A percentile compares a stretch with the other conserved stretches of the same genome.
These are phyloP conservation scores for Liriodendron chinense DNA, from an alignment of 164 flowering plant species.

Conservation along the genomic window DNA sequence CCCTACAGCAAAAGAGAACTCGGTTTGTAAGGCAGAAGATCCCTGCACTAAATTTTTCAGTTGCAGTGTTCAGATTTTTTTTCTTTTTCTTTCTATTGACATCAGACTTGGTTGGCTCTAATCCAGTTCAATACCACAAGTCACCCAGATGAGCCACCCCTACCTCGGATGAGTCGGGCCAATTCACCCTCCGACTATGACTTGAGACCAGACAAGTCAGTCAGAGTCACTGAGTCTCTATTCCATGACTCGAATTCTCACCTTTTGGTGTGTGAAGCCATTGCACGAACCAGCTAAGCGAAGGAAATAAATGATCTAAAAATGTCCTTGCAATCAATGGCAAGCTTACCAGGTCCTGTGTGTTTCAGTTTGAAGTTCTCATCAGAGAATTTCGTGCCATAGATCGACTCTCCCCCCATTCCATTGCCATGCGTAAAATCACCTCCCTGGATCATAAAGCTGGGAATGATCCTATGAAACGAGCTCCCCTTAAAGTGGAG, in stretches of 20 bases:
- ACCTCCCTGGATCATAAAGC: conserved; percentile 98
- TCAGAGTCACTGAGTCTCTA: too few relatives aligned
- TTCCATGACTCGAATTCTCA: too few relatives aligned
- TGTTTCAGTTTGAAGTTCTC: conserved; percentile 97
- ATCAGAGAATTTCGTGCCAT: conserved; percentile 86
- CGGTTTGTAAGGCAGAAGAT: neutral
- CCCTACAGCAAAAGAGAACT: conserved; percentile 36
- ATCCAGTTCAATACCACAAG: too few relatives aligned
- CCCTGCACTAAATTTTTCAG: neutral
- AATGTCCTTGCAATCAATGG: neutral
- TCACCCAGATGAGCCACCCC: too few relatives aligned
- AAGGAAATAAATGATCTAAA: neutral
- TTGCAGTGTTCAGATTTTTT: neutral
- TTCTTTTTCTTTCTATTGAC: neutral
- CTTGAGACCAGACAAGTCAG: too few relatives aligned
- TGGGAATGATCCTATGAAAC: conserved; percentile 94
- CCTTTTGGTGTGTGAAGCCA: too few relatives aligned
- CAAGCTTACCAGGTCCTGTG: conserved; percentile 82
- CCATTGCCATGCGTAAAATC: conserved; percentile 94
- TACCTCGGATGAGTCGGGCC: too few relatives aligned
- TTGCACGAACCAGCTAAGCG: too few relatives aligned
- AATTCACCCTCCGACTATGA: too few relatives aligned
- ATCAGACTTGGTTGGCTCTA: neutral
- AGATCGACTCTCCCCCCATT: conserved; percentile 94
- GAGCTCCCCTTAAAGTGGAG: conserved; percentile 91